Conservation (phyloP, 306 rosid genomes). For the Quercus variabilis region DNA sequence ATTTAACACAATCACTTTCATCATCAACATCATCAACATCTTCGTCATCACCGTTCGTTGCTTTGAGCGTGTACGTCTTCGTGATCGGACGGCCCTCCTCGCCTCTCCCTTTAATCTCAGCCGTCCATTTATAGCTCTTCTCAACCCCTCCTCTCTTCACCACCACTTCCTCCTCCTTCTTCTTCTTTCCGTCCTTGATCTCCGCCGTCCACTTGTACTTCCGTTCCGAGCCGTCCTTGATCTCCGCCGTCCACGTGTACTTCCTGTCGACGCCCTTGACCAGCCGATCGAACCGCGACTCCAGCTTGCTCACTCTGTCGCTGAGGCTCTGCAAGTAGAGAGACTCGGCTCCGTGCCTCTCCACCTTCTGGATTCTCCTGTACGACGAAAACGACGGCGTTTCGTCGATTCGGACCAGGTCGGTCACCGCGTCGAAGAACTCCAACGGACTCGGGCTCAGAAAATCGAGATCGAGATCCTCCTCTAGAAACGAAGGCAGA, state of each 20-base stretch:
- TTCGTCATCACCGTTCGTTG: slow-evolving; percentile 35
- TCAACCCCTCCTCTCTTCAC: slow-evolving; percentile 7
- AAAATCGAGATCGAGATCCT: slow-evolving; percentile 34
- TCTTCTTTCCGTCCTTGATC: slow-evolving; percentile 52
- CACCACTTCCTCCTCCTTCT: slow-evolving; percentile 14
- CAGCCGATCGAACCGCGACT: slow-evolving; percentile 66
- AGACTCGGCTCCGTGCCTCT: slow-evolving; percentile 36
- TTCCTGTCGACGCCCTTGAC: slow-evolving; percentile 44
- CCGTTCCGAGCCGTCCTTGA: slow-evolving; percentile 60
- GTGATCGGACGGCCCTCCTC: slow-evolving; percentile 39
- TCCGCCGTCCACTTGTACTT: slow-evolving; percentile 77
- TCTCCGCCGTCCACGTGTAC: slow-evolving; percentile 85
- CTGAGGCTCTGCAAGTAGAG: slow-evolving; percentile 39
- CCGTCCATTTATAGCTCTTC: slow-evolving; percentile 71
- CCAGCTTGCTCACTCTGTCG: slow-evolving; percentile 67
- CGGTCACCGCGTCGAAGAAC: slow-evolving; percentile 36
- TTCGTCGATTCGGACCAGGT: slow-evolving; percentile 47
- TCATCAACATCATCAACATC: not conserved
- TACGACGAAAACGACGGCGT: slow-evolving; percentile 31
- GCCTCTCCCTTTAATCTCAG: slow-evolving; percentile 77
- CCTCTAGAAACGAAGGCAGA: slow-evolving; percentile 52
- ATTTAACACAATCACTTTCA: slow-evolving; percentile 3
- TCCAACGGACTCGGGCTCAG: slow-evolving; percentile 19
- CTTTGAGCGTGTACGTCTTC: slow-evolving; percentile 57
- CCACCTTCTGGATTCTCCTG: slow-evolving; percentile 44